phyloP scores from a whole-genome alignment of 1,284 basidiomycete genomes.

The Microbotryum lychnidis-dioicae region DNA sequence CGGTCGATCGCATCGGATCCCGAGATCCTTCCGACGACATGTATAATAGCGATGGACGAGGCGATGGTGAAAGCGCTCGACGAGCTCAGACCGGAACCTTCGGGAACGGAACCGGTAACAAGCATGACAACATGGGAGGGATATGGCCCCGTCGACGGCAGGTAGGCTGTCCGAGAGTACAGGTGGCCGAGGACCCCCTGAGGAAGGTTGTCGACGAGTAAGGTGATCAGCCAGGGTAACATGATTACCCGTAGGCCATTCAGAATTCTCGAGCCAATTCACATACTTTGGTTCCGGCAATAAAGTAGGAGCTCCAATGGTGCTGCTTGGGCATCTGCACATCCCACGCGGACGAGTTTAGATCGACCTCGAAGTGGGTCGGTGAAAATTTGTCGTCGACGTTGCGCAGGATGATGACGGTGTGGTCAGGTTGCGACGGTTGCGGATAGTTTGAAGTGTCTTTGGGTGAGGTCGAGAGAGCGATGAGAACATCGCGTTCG shows the following conservation, averaged over 20 bases:
- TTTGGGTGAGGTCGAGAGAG: conserved; percentile 48
- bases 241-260: no score
- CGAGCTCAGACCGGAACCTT: conserved; percentile 72
- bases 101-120: conserved; percentile 62
- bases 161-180: neutral
- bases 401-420: conserved; percentile 44
- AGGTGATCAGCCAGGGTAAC: neutral
- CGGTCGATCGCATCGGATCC: conserved; percentile 56
- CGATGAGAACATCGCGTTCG: conserved; percentile 75
- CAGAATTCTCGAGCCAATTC: no score
- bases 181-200: conserved; percentile 65
- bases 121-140: conserved; percentile 15
- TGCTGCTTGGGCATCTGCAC: conserved; percentile 62
- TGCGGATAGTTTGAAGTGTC: neutral
- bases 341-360: conserved; percentile 54
- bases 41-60: conserved; percentile 64
- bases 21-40: conserved; percentile 50
- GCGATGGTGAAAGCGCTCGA: conserved; percentile 73
- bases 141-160: neutral
- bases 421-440: conserved; percentile 3
- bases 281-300: conserved; percentile 65
- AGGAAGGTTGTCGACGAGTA: neutral
- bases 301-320: conserved; percentile 79
- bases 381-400: conserved; percentile 53
- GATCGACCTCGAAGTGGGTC: conserved; percentile 39